Conservation (phyloP, 371 early-diverging fungal genomes). For the Ordospora pajunii region DNA sequence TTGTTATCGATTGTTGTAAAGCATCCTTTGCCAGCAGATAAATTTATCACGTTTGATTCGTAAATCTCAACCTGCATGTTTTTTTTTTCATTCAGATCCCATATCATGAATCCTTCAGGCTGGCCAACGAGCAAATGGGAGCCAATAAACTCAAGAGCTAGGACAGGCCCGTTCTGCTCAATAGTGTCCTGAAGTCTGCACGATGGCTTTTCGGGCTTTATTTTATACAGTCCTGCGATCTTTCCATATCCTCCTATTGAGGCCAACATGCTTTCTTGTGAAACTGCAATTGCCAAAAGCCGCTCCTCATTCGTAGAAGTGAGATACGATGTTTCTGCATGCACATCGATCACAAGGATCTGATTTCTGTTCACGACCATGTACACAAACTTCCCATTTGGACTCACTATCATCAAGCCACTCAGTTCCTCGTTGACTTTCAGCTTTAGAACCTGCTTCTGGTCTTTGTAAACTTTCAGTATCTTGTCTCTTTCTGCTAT, state of each 20-base stretch:
- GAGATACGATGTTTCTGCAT: background rate
- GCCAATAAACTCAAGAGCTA: background rate
- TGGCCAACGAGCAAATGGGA: background rate
- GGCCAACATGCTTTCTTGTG: background rate
- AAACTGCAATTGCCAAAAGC: background rate
- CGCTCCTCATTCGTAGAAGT: conserved; percentile 2
- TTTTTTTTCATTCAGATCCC: background rate
- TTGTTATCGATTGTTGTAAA: conserved; percentile 1
- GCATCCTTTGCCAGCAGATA: background rate
- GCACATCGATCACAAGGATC: background rate
- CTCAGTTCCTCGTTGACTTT: conserved; percentile 10
- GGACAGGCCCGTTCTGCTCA: background rate
- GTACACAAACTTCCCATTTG: background rate
- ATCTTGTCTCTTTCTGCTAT: conserved; percentile 13
- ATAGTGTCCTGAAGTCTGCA: background rate
- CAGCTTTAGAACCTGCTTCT: background rate
- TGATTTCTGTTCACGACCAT: conserved; percentile 1
- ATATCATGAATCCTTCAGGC: conserved; percentile 1
- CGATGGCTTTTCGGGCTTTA: background rate
- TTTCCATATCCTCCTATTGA: background rate
- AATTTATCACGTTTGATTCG: background rate
- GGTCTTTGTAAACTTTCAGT: background rate
- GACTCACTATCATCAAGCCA: background rate
- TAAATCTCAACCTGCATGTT: background rate
- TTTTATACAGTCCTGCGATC: background rate